Evolutionary conservation across 208 protist species (phyloP).

Genomic region (Trichomonas vaginalis): DNA sequence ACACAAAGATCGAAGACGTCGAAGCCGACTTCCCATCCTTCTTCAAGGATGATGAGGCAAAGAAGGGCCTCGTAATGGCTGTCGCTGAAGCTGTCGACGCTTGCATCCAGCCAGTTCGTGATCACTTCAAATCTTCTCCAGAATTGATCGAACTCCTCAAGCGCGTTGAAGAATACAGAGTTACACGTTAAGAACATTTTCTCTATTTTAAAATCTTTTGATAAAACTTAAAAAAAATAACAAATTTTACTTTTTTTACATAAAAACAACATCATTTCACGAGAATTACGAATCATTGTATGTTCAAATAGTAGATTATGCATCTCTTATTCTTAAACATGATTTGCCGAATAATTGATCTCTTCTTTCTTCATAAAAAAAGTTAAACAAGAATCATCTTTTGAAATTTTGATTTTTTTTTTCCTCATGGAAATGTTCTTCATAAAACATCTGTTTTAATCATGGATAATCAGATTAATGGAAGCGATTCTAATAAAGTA

Average conservation of each 20-base stretch:
- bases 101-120: not conserved
- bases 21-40: not conserved
- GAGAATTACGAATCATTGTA: too few relatives aligned
- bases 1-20: not conserved
- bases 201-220: too few relatives aligned
- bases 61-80: not conserved
- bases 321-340: too few relatives aligned
- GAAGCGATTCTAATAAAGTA: not conserved
- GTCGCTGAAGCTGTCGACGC: not conserved
- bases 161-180: not conserved
- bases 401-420: too few relatives aligned
- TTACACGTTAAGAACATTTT: slow-evolving; percentile 11
- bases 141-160: not conserved
- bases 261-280: too few relatives aligned
- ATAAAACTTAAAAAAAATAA: too few relatives aligned
- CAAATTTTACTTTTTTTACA: too few relatives aligned
- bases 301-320: too few relatives aligned
- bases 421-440: too few relatives aligned
- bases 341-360: too few relatives aligned
- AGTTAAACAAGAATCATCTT: too few relatives aligned
- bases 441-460: not conserved
- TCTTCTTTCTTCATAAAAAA: too few relatives aligned
- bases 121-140: not conserved
- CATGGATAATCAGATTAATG: not conserved
- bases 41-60: not conserved